These are phyloP conservation scores for Simplicillium sp. DNA, from an alignment of 2,329 filamentous ascomycete genomes.

Conservation along the genomic window DNA sequence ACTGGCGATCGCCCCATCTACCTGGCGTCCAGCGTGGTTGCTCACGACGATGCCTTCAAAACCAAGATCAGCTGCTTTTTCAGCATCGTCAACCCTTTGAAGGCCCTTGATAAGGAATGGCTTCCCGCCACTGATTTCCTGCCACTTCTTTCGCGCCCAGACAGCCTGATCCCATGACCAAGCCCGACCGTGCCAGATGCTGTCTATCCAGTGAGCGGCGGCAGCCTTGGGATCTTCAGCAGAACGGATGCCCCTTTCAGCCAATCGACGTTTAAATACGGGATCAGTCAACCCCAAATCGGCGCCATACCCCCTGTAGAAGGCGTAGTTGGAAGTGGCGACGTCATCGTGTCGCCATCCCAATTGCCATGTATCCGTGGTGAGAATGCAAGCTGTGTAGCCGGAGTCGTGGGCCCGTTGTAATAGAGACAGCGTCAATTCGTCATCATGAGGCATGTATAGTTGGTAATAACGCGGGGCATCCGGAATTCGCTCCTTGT, in stretches of 20 bases:
- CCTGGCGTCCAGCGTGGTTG: constrained; percentile 48
- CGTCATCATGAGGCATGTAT: constrained; percentile 55
- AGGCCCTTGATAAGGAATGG: constrained; percentile 41
- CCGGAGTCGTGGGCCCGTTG: constrained; percentile 43
- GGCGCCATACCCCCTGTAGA: constrained; percentile 50
- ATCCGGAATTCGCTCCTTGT: no score
- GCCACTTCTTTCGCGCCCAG: constrained; percentile 53
- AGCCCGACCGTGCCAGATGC: constrained; percentile 52
- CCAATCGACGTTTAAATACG: constrained; percentile 44
- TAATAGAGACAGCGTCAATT: constrained; percentile 45
- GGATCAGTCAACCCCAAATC: constrained; percentile 50
- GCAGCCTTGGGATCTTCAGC: constrained; percentile 34
- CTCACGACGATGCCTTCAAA: constrained; percentile 45
- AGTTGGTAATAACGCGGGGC: constrained; percentile 50
- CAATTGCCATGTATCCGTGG: constrained; percentile 54
- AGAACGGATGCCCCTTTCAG: constrained; percentile 41
- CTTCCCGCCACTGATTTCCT: constrained; percentile 43
- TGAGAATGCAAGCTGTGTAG: constrained; percentile 49
- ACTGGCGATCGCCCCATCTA: constrained; percentile 37
- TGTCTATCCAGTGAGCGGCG: constrained; percentile 52
- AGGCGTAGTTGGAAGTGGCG: constrained; percentile 48
- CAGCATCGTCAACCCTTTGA: constrained; percentile 47
- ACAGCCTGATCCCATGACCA: constrained; percentile 55
- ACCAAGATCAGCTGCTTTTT: constrained; percentile 17
- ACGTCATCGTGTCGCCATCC: constrained; percentile 52